Evolutionary conservation across 805 yeast genomes (phyloP).

Genomic region (Starmerella apis): DNA sequence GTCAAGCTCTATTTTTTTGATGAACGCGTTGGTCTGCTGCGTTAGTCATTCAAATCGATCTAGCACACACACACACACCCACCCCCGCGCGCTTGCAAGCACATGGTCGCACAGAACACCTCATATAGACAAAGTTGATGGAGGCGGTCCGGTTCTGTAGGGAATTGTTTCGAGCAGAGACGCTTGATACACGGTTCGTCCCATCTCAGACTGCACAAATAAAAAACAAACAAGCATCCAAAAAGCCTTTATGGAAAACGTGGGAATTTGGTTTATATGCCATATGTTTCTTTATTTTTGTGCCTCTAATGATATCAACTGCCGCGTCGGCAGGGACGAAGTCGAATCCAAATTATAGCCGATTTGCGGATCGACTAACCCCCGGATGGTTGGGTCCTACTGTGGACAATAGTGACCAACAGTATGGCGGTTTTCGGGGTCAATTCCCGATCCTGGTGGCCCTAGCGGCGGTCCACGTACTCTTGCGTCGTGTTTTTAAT

Average conservation of each 20-base stretch:
- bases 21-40: neutral
- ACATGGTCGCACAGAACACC: neutral
- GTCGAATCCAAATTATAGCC: slow-evolving; percentile 51
- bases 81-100: neutral
- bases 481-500: slow-evolving; percentile 36
- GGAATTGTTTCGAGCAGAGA: slow-evolving; percentile 33
- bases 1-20: neutral
- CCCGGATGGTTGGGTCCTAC: slow-evolving; percentile 84
- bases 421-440: slow-evolving; percentile 77
- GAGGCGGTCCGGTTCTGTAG: neutral
- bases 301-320: slow-evolving; percentile 73
- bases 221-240: slow-evolving; percentile 27
- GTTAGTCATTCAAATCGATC: neutral
- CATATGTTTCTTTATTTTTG: slow-evolving; percentile 51
- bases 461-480: slow-evolving; percentile 46
- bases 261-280: slow-evolving; percentile 63
- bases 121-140: neutral
- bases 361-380: slow-evolving; percentile 49
- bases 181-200: slow-evolving; percentile 37
- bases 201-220: slow-evolving; percentile 31
- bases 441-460: slow-evolving; percentile 56
- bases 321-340: slow-evolving; percentile 54
- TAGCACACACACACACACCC: too few relatives aligned
- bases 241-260: slow-evolving; percentile 58
- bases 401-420: slow-evolving; percentile 77